phyloP scores from a whole-genome alignment of 306 rosid species.

The Quercus ilex region DNA sequence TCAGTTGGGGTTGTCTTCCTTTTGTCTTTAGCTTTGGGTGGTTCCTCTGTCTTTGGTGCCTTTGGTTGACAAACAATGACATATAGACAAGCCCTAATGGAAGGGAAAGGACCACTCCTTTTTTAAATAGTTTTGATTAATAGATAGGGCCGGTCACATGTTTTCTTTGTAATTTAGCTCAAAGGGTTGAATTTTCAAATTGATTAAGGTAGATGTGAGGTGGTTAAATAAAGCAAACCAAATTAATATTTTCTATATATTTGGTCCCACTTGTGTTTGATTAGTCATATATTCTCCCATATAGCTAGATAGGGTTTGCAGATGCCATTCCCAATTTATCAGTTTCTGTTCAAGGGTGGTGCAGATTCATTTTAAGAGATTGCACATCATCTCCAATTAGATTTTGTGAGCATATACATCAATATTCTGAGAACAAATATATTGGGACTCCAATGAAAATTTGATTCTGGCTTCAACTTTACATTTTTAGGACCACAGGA shows the following conservation, averaged over 20 bases:
- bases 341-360: slow-evolving; percentile 2
- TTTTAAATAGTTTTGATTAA: slow-evolving; percentile 29
- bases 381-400: slow-evolving; percentile 11
- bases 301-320: slow-evolving; percentile 6
- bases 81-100: slow-evolving; percentile 43
- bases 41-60: slow-evolving; percentile 58
- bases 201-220: slow-evolving; percentile 17
- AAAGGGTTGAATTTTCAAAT: not conserved
- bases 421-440: not conserved
- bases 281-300: not conserved
- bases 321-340: not conserved
- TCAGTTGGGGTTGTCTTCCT: slow-evolving; percentile 47
- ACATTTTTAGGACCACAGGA: no score
- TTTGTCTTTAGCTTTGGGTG: slow-evolving; percentile 79
- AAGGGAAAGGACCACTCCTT: slow-evolving; percentile 54
- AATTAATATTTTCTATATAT: not conserved
- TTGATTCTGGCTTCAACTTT: no score
- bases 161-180: slow-evolving; percentile 8
- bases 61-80: slow-evolving; percentile 60
- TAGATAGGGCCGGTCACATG: slow-evolving; percentile 54
- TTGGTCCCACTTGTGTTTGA: slow-evolving; percentile 10
- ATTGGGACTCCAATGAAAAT: not conserved
- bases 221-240: slow-evolving; percentile 9
- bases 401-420: not conserved
- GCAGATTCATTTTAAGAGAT: slow-evolving; percentile 3